Conservation (phyloP, 1,139 yeast genomes). For the Pichia sp. region DNA sequence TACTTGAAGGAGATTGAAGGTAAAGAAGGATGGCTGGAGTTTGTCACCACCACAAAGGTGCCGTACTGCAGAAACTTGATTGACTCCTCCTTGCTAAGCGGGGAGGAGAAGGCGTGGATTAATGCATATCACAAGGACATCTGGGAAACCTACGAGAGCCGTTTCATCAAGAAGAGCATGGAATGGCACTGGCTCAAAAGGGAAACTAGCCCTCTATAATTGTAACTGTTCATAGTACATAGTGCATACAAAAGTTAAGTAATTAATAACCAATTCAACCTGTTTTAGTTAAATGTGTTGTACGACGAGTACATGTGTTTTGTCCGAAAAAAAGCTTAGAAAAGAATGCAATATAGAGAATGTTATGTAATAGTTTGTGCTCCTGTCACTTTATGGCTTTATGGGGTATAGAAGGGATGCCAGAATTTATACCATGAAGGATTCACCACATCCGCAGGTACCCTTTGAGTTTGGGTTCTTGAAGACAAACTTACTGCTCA, state of each 20-base stretch:
- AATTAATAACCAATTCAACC: no score
- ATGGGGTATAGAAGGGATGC: no score
- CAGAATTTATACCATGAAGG: constrained; percentile 92
- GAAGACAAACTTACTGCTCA: constrained; percentile 83
- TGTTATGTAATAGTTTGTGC: no score
- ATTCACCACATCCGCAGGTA: constrained; percentile 98
- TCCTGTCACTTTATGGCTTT: no score
- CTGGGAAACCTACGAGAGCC: constrained; percentile 47
- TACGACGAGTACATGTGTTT: no score
- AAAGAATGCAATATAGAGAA: no score
- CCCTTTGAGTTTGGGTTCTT: constrained; percentile 95
- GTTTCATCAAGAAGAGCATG: constrained; percentile 42
- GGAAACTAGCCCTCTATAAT: constrained; percentile 43
- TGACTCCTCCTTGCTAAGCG: constrained; percentile 47
- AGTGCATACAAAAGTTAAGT: no score
- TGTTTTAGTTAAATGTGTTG: no score
- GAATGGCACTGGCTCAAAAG: constrained; percentile 69
- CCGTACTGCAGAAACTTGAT: constrained; percentile 76
- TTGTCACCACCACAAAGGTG: constrained; percentile 84
- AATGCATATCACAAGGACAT: constrained; percentile 61
- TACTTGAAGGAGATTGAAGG: constrained; percentile 42
- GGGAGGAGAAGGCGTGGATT: constrained; percentile 60
- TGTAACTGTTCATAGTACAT: no score
- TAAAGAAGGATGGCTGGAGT: constrained; percentile 48
- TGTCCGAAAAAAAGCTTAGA: no score